Percentiles rank a stretch among this genome's conserved stretches.
phyloP scores from a whole-genome alignment of 1,284 basidiomycete genomes.

The Malassezia japonica region DNA sequence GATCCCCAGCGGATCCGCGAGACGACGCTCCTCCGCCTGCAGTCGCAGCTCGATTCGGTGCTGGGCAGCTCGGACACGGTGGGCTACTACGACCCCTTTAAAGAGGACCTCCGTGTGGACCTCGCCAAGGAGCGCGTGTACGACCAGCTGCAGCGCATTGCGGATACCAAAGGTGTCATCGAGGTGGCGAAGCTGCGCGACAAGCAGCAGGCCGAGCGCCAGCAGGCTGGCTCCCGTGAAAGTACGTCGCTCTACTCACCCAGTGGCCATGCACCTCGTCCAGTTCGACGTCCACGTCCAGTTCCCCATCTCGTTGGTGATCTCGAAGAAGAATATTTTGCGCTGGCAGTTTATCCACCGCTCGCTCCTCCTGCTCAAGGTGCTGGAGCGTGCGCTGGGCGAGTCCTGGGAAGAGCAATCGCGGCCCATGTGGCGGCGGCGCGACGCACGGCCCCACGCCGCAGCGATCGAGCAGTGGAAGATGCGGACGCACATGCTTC shows the following conservation, averaged over 20 bases:
- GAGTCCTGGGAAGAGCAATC: conserved; percentile 42
- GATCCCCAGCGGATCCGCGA: conserved; percentile 51
- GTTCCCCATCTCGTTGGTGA: conserved; percentile 46
- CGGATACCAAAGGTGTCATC: conserved; percentile 45
- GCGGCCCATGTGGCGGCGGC: conserved; percentile 26
- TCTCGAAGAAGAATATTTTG: conserved; percentile 46
- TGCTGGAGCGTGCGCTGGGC: conserved; percentile 32
- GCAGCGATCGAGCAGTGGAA: conserved; percentile 40
- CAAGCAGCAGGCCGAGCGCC: conserved; percentile 27
- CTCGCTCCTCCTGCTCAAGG: conserved; percentile 42
- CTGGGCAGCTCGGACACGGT: conserved; percentile 40
- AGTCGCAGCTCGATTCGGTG: conserved; percentile 45
- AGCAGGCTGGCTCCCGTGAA: conserved; percentile 52
- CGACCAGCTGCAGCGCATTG: conserved; percentile 45
- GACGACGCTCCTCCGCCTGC: conserved; percentile 36
- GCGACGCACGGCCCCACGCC: conserved; percentile 15
- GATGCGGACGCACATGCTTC: conserved; percentile 37
- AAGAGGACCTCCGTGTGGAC: conserved; percentile 43
- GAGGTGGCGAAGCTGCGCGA: conserved; percentile 43
- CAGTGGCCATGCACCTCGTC: conserved; percentile 32
- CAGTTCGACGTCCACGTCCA: conserved; percentile 45
- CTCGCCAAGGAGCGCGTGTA: conserved; percentile 42
- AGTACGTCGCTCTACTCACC: conserved; percentile 22
- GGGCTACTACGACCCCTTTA: conserved; percentile 41
- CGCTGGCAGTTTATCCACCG: conserved; percentile 46